phyloP scores from a whole-genome alignment of 306 rosid species.

The Corylus heterophylla region DNA sequence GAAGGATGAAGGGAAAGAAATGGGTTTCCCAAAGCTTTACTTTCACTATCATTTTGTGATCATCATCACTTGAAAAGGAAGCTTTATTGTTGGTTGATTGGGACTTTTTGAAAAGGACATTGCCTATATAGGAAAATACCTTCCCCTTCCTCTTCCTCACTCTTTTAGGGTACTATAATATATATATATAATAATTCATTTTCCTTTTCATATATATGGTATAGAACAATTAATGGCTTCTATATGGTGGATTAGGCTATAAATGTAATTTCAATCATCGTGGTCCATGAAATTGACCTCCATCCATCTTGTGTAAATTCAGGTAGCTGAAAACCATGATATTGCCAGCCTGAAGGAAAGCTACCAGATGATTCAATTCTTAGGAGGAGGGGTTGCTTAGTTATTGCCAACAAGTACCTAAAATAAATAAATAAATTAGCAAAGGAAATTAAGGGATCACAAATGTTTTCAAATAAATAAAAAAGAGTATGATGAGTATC shows the following conservation, averaged over 20 bases:
- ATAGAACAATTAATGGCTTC: background rate
- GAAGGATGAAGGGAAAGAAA: slow-evolving; percentile 54
- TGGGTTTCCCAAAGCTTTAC: slow-evolving; percentile 48
- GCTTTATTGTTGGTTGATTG: slow-evolving; percentile 64
- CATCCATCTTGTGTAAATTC: no score
- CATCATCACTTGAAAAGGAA: slow-evolving; percentile 74
- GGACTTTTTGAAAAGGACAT: slow-evolving; percentile 48
- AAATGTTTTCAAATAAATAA: no score
- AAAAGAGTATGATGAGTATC: no score
- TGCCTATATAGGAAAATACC: slow-evolving; percentile 33
- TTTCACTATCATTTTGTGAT: slow-evolving; percentile 73
- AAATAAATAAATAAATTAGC: no score
- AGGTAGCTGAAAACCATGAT: background rate
- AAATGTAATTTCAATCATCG: slow-evolving; percentile 4
- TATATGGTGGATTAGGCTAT: background rate
- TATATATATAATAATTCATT: background rate
- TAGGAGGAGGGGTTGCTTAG: no score
- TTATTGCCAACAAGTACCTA: no score
- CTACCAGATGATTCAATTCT: no score
- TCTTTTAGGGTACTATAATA: background rate
- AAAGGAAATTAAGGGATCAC: no score
- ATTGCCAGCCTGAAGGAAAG: no score
- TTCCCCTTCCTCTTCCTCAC: slow-evolving; percentile 16
- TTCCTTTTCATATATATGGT: background rate
- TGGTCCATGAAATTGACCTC: slow-evolving; percentile 3